Base-by-base conservation (phyloP, 306 rosid species). In the Begonia peltatifolia region DNA sequence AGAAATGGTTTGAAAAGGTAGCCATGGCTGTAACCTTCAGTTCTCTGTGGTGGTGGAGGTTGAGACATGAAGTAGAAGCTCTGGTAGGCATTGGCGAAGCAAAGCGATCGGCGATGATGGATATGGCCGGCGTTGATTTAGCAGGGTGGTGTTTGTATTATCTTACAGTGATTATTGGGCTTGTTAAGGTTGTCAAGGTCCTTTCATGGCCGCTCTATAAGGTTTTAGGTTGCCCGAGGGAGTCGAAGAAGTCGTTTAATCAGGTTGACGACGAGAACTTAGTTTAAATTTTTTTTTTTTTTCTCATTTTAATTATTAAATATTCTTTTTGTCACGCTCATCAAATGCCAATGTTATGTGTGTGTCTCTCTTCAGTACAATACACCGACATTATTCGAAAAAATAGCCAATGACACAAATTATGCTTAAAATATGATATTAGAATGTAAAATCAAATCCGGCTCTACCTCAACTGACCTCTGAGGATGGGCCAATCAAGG, bases 11-110 rank as follows among this genome's bases (percentile, higher is more conserved):
- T 11, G 93, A 80, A 51, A 79, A 66, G 68, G 76, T 63, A 54
- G 84, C 58, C 0, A 16, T 73, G 43, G 81, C 79, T 0, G 69
- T 53, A 3, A 65, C 84, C 63, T 68, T 79, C 5, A 79, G 84
- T 9, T 54, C 36, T 2, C 44, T 89, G 36, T 89, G 97, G 97
- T 89, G 87, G 80, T 84, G 89, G 97, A 71, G 63, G 63, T 30
- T 89, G 56, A 79, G 89, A 60, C 84, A 74, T 14, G 89, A 84
- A 59, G 77, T 76, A 6, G 93, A 82, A 62, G 67, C 53, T 48
- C 55, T 84, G 80, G 90, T 67, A 57, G 64, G 71, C 52, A 74
- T 77, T 69, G 76, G 69, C 2, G 87, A 72, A 68, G 66, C 52
- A 0, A 84, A 74, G 55, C 63, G 76, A 17, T 81, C 76, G 63